A percentile compares a stretch with the other conserved stretches of the same genome.
Conservation (phyloP, 1,139 yeast species). For the Sugiyamaella grinbergsii region DNA sequence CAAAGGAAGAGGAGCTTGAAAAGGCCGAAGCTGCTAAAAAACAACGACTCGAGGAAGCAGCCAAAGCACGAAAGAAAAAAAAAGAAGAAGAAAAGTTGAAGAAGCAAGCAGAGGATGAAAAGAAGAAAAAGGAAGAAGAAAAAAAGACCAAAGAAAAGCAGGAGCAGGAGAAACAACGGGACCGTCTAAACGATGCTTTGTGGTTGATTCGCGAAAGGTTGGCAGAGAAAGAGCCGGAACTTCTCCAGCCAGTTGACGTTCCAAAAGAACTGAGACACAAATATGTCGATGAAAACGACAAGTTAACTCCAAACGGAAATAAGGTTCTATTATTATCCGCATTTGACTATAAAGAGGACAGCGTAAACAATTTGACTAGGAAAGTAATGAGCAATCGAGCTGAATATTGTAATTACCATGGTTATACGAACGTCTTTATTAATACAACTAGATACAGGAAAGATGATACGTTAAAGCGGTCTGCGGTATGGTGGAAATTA, state of each 20-base stretch:
- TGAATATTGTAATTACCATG: slow-evolving; percentile 41
- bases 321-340: slow-evolving; percentile 40
- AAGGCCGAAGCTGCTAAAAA: neutral
- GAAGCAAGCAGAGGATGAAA: slow-evolving; percentile 13
- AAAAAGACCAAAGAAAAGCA: slow-evolving; percentile 8
- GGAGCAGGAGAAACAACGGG: slow-evolving; percentile 3
- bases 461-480: slow-evolving; percentile 27
- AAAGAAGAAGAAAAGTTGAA: too few species aligned
- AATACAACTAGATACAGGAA: slow-evolving; percentile 33
- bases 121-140: slow-evolving; percentile 21
- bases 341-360: slow-evolving; percentile 36
- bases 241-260: slow-evolving; percentile 14
- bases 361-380: slow-evolving; percentile 32
- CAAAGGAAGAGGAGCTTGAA: neutral
- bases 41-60: slow-evolving; percentile 9
- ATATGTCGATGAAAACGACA: slow-evolving; percentile 22
- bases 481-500: slow-evolving; percentile 38
- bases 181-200: slow-evolving; percentile 15
- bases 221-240: slow-evolving; percentile 14
- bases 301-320: slow-evolving; percentile 32
- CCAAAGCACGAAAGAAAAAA: too few species aligned
- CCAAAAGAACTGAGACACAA: slow-evolving; percentile 9
- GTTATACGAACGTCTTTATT: slow-evolving; percentile 39
- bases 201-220: slow-evolving; percentile 16
- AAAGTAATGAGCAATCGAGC: slow-evolving; percentile 38